A percentile compares a stretch with the other conserved stretches of the same genome.
Conservation (phyloP, 2,329 filamentous ascomycete genomes). For the Pezicula radicicola region DNA sequence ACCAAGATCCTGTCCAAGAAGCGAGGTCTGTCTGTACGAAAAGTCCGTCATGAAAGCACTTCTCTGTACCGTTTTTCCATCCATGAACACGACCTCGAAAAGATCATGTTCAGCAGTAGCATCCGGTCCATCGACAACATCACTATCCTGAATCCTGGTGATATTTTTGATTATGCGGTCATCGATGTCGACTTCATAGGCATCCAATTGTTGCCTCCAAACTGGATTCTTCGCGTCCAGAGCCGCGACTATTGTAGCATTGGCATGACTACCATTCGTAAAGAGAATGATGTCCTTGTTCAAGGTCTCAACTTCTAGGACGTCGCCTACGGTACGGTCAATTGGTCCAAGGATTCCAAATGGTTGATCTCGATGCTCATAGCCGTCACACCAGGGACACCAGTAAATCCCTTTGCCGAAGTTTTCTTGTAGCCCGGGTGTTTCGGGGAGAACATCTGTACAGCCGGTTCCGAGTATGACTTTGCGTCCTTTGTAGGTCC, state of each 20-base stretch:
- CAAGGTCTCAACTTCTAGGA: conserved; percentile 51
- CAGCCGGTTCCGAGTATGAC: conserved; percentile 53
- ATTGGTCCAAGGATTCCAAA: conserved; percentile 51
- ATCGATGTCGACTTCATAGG: conserved; percentile 50
- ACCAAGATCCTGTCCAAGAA: conserved; percentile 43
- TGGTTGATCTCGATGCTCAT: conserved; percentile 56
- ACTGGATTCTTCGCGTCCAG: conserved; percentile 32
- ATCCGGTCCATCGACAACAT: conserved; percentile 1
- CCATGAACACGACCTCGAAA: conserved; percentile 51
- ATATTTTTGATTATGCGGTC: conserved; percentile 51
- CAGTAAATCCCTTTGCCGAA: conserved; percentile 60
- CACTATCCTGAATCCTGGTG: conserved; percentile 38
- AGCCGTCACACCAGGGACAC: conserved; percentile 64
- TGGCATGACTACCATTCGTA: conserved; percentile 56
- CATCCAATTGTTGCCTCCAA: conserved; percentile 46
- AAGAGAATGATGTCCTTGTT: conserved; percentile 40
- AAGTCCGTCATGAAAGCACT: conserved; percentile 51
- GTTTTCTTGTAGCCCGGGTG: conserved; percentile 50
- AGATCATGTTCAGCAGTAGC: conserved; percentile 43
- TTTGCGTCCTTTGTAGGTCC: conserved; percentile 42
- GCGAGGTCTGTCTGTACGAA: conserved; percentile 43
- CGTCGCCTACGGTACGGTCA: conserved; percentile 38
- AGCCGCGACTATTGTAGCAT: conserved; percentile 35
- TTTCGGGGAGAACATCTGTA: conserved; percentile 45
- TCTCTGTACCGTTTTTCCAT: conserved; percentile 41